phyloP scores from a whole-genome alignment of 805 yeast species.

The Metschnikowia amazonensis region DNA sequence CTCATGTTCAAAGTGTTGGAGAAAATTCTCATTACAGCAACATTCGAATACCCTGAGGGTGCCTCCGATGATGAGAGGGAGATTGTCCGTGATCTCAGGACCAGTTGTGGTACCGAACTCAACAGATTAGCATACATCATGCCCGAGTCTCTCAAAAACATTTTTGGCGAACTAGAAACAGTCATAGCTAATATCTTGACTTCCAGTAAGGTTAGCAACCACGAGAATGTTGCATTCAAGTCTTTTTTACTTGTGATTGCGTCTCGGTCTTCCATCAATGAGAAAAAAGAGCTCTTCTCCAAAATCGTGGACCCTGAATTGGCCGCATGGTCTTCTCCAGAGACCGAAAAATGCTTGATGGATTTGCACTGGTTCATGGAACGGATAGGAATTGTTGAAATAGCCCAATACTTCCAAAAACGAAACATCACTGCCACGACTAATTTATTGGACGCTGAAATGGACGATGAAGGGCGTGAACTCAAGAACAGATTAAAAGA shows the following conservation, averaged over 20 bases:
- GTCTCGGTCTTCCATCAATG: conserved; percentile 71
- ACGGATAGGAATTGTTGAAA: conserved; percentile 88
- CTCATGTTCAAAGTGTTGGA: conserved; percentile 83
- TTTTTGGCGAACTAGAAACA: conserved; percentile 75
- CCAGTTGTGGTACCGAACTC: conserved; percentile 91
- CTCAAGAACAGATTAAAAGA: conserved; percentile 77
- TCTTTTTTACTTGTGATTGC: conserved; percentile 90
- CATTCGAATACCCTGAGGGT: conserved; percentile 69
- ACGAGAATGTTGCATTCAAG: conserved; percentile 90
- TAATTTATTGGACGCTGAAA: conserved; percentile 68
- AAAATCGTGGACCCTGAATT: conserved; percentile 92
- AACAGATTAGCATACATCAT: conserved; percentile 90
- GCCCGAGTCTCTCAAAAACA: conserved; percentile 84
- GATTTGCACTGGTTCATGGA: conserved; percentile 99
- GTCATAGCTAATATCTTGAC: conserved; percentile 72
- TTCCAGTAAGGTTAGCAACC: conserved; percentile 71
- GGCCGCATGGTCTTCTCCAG: conserved; percentile 87
- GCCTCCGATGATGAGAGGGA: conserved; percentile 74
- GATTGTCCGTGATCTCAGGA: conserved; percentile 77
- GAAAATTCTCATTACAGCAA: conserved; percentile 76
- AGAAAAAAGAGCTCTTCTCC: conserved; percentile 74
- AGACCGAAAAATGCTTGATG: conserved; percentile 81
- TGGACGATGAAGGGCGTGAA: conserved; percentile 84
- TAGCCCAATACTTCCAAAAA: conserved; percentile 83
- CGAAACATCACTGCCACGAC: conserved; percentile 78